Evolutionary conservation across 2,329 filamentous ascomycete genomes (phyloP).

Genomic region (Colletotrichum graminicola): DNA sequence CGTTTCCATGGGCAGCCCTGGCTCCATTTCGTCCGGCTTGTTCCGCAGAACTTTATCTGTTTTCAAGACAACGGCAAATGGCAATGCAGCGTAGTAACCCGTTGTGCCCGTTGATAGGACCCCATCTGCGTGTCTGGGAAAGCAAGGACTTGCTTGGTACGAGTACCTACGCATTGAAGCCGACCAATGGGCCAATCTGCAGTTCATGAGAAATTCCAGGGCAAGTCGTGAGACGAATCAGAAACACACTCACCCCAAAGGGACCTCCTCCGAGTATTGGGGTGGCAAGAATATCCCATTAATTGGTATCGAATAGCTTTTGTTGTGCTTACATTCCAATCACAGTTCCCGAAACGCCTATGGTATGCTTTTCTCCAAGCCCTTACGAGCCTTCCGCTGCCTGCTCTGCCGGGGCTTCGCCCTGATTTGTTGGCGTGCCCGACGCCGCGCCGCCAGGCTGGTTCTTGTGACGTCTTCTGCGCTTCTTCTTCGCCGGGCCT

Average conservation of each 20-base stretch:
- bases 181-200: not conserved
- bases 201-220: not conserved
- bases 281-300: constrained; percentile 23
- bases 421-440: constrained; percentile 47
- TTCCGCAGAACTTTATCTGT: not conserved
- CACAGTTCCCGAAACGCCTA: constrained; percentile 31
- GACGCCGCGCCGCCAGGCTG: constrained; percentile 46
- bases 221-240: not conserved
- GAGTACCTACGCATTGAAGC: not conserved
- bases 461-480: constrained; percentile 53
- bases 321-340: constrained; percentile 39
- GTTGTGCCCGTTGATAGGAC: not conserved
- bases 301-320: constrained; percentile 40
- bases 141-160: not conserved
- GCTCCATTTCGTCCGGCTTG: not conserved
- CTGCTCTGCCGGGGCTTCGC: constrained; percentile 39
- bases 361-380: constrained; percentile 22
- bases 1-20: constrained; percentile 11
- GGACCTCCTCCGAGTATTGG: not conserved
- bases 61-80: not conserved
- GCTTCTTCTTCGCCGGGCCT: constrained; percentile 51
- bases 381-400: constrained; percentile 27
- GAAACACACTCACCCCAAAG: constrained; percentile 15
- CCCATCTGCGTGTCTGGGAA: not conserved
- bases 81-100: not conserved